Base-by-base conservation (phyloP, 768 basidiomycete genomes). In the Russula foetens region DNA sequence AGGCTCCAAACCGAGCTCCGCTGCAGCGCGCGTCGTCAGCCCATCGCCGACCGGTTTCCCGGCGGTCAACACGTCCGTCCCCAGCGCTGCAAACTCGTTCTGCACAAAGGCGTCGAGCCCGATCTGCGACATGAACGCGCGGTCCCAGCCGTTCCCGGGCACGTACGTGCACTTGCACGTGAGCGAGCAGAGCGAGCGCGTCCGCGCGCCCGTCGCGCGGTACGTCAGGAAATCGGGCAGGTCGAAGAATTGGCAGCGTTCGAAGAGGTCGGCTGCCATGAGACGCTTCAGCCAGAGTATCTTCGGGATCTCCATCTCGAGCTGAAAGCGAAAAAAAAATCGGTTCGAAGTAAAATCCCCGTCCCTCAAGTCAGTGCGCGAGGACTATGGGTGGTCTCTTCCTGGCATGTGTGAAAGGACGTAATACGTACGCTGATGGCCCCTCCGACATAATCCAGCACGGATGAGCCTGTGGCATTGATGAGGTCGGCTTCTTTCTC, bases 281-380 rank as follows among this genome's bases (percentile, higher is more conserved):
- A 89, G 79, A 61, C 84, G 86, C 73, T 95, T 98, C 45, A 98
- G 80, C 97, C 97, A 98, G 29, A 98, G 84, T 31, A 95, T 88
- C 73, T 98, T 98, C 0, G 96, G 96, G 46, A 98, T 84, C 74
- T 98, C 96, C 97, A 98, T 98, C 73, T 98, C 95, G 45, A 98
- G 81, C 91, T 97, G 11, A 17, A 21, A n/a, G n/a, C n/a, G n/a
- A 45, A 1, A 50, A 23, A 21, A 4, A 38, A 21, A 21, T 39
- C 39, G 17, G 39, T 17, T 41, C 11, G 47, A 28, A n/a, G 14
- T 9, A 15, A 19, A n/a, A n/a, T n/a, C n/a, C n/a, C 8, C 52
- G 12, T n/a, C 54, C 38, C 21, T 33, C 43, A 31, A 14, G 21
- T n/a, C 21, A 23, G 24, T 23, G 39, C 12, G 8, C 28, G 45